Conservation (phyloP, 805 yeast species). For the Pichia kluyveri region DNA sequence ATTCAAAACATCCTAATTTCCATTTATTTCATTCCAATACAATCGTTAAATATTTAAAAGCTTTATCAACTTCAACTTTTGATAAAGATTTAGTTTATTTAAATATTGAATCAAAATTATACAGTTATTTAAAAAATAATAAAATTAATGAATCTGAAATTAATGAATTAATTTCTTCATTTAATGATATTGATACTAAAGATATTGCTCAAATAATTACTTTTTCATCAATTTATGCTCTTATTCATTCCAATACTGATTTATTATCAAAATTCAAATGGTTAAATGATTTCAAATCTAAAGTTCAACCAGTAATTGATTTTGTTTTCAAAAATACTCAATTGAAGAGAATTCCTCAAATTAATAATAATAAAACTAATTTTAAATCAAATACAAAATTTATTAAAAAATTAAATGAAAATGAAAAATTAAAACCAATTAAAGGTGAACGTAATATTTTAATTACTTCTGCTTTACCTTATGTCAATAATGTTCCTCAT, state of each 20-base stretch:
- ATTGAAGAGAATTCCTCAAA: constrained; percentile 31
- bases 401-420: neutral
- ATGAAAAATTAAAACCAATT: constrained; percentile 50
- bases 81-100: constrained; percentile 12
- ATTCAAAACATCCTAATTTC: constrained; percentile 30
- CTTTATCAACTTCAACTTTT: constrained; percentile 10
- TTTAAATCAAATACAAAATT: constrained; percentile 14
- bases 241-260: constrained; percentile 8
- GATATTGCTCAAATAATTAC: constrained; percentile 46
- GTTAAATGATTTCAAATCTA: constrained; percentile 34
- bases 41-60: constrained; percentile 52
- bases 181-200: constrained; percentile 24
- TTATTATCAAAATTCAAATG: constrained; percentile 21
- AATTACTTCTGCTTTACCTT: constrained; percentile 94
- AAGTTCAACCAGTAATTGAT: constrained; percentile 37
- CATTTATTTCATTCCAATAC: constrained; percentile 60
- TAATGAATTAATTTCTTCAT: constrained; percentile 5
- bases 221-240: constrained; percentile 50
- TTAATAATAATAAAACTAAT: constrained; percentile 31
- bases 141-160: constrained; percentile 15
- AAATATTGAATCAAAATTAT: constrained; percentile 38
- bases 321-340: constrained; percentile 38
- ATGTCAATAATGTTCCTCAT: constrained; percentile 97
- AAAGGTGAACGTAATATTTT: constrained; percentile 69
- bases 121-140: constrained; percentile 30